Evolutionary conservation across 305 asterid species (phyloP), one percentile per base, ranked within the genome.

Genomic region (Rubia occidens): DNA sequence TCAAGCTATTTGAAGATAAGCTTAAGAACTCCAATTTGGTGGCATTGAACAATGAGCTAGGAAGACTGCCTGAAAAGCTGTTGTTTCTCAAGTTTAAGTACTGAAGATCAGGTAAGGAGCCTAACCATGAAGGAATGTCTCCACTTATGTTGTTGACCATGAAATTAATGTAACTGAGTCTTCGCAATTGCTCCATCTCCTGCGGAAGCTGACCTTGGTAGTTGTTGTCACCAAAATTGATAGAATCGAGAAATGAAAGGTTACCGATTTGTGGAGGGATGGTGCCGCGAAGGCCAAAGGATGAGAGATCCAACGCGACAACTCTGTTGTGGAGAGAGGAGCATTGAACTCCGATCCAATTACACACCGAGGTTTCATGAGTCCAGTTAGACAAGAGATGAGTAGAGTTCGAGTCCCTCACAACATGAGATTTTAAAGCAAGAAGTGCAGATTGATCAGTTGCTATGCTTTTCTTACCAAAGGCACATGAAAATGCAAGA

Each of bases 341-440:
- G 6, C 72, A 70, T 45, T 47, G 59, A 32, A 65, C 62, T 17
- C 71, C 75, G 56, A 45, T 18, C 78, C 64, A 70, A 61, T 13
- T 56, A 68, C 74, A 75, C 3, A 64, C 56, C 6, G 71, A 39
- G 35, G 8, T 56, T 20, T 6, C 13, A 1, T 20, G 35, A 4
- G 49, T 68, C 78, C 74, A 74, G 35, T 54, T 68, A 32, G 0
- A 5, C 11, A 35, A 29, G 44, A 72, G 18, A n/a, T 49, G 24
- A 13, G 15, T 37, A 21, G 65, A 14, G 17, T 20, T 55, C 49
- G 79, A 74, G 45, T 45, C 73, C 0, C 24, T 4, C 2, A 53
- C 64, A 47, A 79, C 13, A 11, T 35, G 65, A 21, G 78, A 72
- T 72, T 72, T 79, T 5, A 75, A 60, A 51, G 71, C 20, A 9